Conservation (phyloP, 306 rosid genomes). For the Quercus ilex region DNA sequence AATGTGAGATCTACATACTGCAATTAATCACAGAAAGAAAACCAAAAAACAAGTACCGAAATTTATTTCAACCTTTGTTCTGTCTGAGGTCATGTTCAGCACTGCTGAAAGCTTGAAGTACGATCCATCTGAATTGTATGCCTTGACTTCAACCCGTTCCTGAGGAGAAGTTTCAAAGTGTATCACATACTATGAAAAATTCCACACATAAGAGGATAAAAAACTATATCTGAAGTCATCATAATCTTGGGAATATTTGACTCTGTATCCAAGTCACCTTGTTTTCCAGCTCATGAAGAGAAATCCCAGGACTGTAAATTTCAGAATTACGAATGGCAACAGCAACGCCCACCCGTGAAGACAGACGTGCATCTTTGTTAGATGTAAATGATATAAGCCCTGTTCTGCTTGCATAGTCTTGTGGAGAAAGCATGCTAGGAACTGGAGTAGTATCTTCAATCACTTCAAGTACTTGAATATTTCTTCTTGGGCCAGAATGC, state of each 20-base stretch:
- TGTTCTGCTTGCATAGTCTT: constrained; percentile 64
- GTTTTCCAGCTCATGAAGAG: constrained; percentile 88
- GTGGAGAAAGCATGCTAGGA: constrained; percentile 97
- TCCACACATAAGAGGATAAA: neutral
- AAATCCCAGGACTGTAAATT: constrained; percentile 74
- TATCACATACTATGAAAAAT: constrained; percentile 21
- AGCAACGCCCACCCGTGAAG: constrained; percentile 87
- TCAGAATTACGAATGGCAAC: constrained; percentile 70
- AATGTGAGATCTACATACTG: neutral
- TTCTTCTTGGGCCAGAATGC: constrained; percentile 54
- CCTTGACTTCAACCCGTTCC: constrained; percentile 93
- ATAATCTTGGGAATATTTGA: constrained; percentile 4
- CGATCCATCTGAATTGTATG: constrained; percentile 80
- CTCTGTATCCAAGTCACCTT: constrained; percentile 53
- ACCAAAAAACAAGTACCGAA: constrained; percentile 3
- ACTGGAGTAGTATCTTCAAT: constrained; percentile 82
- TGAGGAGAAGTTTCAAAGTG: constrained; percentile 33
- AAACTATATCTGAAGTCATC: neutral
- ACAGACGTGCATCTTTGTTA: constrained; percentile 65
- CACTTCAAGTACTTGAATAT: constrained; percentile 73
- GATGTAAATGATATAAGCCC: constrained; percentile 66
- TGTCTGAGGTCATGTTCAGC: constrained; percentile 82
- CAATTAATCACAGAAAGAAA: neutral
- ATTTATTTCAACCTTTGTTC: constrained; percentile 76
- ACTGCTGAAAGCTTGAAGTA: constrained; percentile 90